Conservation (phyloP, 192 early-diverging fungal species). For the Backusella parvicylindrica region DNA sequence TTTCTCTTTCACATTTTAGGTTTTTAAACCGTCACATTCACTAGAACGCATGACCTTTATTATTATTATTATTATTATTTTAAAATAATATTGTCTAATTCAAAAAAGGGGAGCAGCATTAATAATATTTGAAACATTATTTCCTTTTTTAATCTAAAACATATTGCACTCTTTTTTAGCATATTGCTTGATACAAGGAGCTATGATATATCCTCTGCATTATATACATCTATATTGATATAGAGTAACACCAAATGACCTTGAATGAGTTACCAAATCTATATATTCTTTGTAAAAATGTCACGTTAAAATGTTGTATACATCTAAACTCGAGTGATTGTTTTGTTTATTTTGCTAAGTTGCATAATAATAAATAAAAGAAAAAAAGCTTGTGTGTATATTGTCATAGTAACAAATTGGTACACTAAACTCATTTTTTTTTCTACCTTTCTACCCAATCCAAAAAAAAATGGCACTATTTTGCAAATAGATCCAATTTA, state of each 20-base stretch:
- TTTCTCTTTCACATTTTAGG: not conserved
- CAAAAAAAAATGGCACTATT: not conserved
- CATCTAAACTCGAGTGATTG: not conserved
- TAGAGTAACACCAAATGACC: not conserved
- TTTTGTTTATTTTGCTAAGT: not conserved
- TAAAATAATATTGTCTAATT: not conserved
- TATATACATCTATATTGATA: not conserved
- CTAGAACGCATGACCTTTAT: not conserved
- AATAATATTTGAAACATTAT: not conserved
- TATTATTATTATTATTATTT: not conserved
- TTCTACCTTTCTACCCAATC: not conserved
- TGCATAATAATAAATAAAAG: no score
- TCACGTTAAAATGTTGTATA: not conserved
- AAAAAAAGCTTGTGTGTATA: no score
- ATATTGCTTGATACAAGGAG: no score
- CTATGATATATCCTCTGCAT: no score
- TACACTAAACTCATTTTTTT: not conserved
- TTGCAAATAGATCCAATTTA: not conserved
- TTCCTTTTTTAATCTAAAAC: not conserved
- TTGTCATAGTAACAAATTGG: no score
- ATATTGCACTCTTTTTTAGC: not conserved
- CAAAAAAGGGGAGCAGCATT: not conserved
- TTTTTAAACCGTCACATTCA: not conserved
- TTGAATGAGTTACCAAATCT: not conserved
- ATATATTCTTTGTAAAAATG: not conserved